These are phyloP conservation scores for Heliosperma pusillum DNA, from an alignment of 148 eudicot genomes.

Conservation along the genomic window DNA sequence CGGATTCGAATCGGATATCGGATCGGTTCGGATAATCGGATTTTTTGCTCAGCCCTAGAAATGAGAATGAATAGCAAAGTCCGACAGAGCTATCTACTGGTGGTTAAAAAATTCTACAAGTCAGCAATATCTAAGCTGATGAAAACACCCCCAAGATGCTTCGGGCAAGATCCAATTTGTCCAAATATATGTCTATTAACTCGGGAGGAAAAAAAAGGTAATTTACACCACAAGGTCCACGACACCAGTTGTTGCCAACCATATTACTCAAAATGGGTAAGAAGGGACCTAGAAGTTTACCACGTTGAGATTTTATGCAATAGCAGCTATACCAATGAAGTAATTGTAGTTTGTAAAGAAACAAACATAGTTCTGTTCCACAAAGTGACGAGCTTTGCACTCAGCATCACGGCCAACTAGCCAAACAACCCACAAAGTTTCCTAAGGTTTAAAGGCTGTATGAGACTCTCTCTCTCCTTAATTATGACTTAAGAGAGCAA, in stretches of 20 bases:
- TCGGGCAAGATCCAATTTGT: no score
- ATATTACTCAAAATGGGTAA: neutral
- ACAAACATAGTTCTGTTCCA: neutral
- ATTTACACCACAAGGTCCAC: neutral
- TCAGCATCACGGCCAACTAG: neutral
- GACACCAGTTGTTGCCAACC: neutral
- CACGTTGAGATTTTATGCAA: neutral
- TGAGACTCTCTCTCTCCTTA: neutral
- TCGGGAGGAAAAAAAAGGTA: neutral
- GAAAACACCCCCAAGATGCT: no score
- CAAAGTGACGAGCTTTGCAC: neutral
- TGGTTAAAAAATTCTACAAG: neutral
- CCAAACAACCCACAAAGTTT: neutral
- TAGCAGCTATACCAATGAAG: neutral
- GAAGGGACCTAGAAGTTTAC: neutral
- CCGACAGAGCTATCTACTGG: neutral
- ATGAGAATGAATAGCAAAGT: neutral
- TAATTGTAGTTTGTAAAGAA: neutral
- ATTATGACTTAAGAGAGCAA: neutral
- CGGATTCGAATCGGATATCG: no score
- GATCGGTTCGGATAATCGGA: no score
- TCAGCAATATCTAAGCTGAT: neutral
- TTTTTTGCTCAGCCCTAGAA: no score
- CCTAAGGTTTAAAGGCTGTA: neutral
- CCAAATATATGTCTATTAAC: no score